phyloP scores from a whole-genome alignment of 2,329 filamentous ascomycete species.

The Sporothrix inflata region DNA sequence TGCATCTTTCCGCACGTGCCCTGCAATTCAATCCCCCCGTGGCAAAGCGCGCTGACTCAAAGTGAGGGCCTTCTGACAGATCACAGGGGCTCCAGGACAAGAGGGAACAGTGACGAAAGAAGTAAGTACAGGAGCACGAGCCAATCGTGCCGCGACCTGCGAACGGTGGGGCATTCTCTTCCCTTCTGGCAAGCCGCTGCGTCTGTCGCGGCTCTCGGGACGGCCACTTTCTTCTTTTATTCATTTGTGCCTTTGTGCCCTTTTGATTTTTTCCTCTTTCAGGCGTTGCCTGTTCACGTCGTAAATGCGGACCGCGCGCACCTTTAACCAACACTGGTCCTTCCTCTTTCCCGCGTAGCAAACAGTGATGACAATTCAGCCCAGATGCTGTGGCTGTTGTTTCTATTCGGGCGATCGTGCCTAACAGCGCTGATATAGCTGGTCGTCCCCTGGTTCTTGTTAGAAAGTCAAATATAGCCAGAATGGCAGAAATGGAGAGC shows the following conservation, averaged over 20 bases:
- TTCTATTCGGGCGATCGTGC: neutral
- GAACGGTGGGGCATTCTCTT: constrained; percentile 3
- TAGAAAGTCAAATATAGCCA: constrained; percentile 1
- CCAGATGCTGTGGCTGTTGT: neutral
- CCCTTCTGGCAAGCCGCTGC: neutral
- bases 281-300: neutral
- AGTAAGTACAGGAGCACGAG: neutral
- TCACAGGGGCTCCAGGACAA: neutral
- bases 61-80: constrained; percentile 23
- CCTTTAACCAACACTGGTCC: neutral
- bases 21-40: neutral
- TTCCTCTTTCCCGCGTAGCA: neutral
- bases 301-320: neutral
- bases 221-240: neutral
- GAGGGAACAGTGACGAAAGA: neutral
- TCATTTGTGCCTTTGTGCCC: neutral
- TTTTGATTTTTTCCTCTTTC: neutral
- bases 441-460: neutral
- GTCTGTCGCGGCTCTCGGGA: constrained; percentile 2
- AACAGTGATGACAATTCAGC: neutral
- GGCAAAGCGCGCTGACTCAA: constrained; percentile 16
- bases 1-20: constrained; percentile 1
- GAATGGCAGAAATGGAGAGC: neutral
- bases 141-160: neutral
- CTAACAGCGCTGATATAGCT: neutral